Conservation (phyloP, 2,329 filamentous ascomycete genomes). For the Claviceps quebecensis region DNA sequence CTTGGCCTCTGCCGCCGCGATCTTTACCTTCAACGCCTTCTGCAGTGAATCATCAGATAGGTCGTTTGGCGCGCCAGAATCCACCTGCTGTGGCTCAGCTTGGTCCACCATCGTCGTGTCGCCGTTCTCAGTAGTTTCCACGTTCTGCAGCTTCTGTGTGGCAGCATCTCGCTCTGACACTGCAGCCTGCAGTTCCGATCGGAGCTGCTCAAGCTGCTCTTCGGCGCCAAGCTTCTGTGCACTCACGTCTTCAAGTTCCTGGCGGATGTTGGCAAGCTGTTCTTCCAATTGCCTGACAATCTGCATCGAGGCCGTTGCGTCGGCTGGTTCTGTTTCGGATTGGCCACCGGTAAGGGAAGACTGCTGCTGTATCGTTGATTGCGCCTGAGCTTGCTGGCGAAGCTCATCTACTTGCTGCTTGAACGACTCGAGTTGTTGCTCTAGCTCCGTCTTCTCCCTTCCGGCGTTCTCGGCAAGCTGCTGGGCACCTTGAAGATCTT, state of each 20-base stretch:
- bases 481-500: conserved; percentile 40
- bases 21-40: conserved; percentile 44
- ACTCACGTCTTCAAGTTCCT: conserved; percentile 51
- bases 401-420: conserved; percentile 26
- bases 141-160: conserved; percentile 23
- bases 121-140: conserved; percentile 10
- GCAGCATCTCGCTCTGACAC: conserved; percentile 52
- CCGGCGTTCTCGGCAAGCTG: conserved; percentile 19
- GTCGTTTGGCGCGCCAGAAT: conserved; percentile 10
- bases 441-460: conserved; percentile 21
- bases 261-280: conserved; percentile 33
- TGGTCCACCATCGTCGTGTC: not conserved
- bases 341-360: not conserved
- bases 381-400: conserved; percentile 19
- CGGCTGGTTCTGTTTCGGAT: conserved; percentile 11
- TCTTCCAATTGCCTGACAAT: conserved; percentile 33
- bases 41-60: conserved; percentile 45
- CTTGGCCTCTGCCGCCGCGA: conserved; percentile 45
- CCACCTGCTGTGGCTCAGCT: not conserved
- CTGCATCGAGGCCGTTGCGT: conserved; percentile 30
- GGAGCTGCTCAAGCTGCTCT: conserved; percentile 41
- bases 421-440: conserved; percentile 30
- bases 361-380: conserved; percentile 1
- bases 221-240: conserved; percentile 58
- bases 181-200: conserved; percentile 44